Evolutionary conservation across 1,139 yeast genomes (phyloP), one percentile per base, ranked within the genome.

Genomic region (Lodderomyces elongisporus): DNA sequence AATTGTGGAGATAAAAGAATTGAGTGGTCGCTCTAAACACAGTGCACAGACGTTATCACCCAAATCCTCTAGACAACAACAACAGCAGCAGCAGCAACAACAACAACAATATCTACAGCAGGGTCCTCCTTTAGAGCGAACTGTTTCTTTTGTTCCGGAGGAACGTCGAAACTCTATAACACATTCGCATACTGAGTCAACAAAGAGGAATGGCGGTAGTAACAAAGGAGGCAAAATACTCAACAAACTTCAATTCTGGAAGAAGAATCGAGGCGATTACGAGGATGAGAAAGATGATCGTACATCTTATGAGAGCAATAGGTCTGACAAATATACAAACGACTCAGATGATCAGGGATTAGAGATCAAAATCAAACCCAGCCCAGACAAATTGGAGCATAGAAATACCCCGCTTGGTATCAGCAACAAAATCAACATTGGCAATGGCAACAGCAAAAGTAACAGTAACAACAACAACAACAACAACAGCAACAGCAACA

Each of bases 171-270:
- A 25, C 7, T 43, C 47, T 1, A 27, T 18, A 32, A 41, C 44
- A 2, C 41, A 52, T 4, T 36, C 46, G 3, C 16, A 39, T 33
- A 31, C 36, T 34, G 35, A 43, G 30, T 30, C 48, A 28, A 17
- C 36, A 14, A 28, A 42, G 35, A 28, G 21, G 25, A 17, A 8
- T 10, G 26, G 30, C 15, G 37, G 44, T 41, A 35, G 49, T 43
- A 42, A 47, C 45, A 58, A 54, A 32, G 53, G 56, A 29, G 50
- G 47, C 10, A 58, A 54, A 32, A 42, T 68, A 14, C 44, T 66
- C 17, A 56, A 54, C 33, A 64, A 56, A 39, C 52, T 68, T 15
- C 70, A 62, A 46, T 68, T 68, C 47, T 68, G 74, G 74, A 68
- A 62, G 35, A 55, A 50, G 30, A 45, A 39, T 30, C 47, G 49